Base-by-base conservation (phyloP, 108 stramenopile species). In the Cyclotella baltica region DNA sequence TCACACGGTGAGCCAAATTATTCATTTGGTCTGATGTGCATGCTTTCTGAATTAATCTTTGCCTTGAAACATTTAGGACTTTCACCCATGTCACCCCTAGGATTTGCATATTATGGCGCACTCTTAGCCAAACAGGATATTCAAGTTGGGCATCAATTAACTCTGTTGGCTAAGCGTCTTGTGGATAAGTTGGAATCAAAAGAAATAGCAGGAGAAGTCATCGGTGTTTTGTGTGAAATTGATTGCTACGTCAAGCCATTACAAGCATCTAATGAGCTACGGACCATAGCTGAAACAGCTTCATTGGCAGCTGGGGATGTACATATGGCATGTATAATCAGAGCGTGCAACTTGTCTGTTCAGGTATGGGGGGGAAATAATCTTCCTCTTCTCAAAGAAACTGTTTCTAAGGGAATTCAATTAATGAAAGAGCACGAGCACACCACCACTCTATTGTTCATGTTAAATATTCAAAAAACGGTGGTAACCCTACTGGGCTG, bases 31-130 rank as follows among this genome's bases (percentile, higher is more conserved):
- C 33, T 34, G n/a, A n/a, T n/a, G n/a, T n/a, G n/a, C n/a, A n/a
- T n/a, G n/a, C n/a, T n/a, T n/a, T n/a, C n/a, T n/a, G n/a, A n/a
- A n/a, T n/a, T n/a, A n/a, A n/a, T n/a, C n/a, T n/a, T n/a, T n/a
- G n/a, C n/a, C 34, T 16, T 61, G 31, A 1, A 3, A 18, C 34
- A 4, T 18, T 34, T 34, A 62, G 77, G 77, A 16, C 28, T 78
- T n/a, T 56, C 59, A n/a, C 55, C 71, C 10, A 13, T 53, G 4
- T 72, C 71, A 18, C 50, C 77, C 1, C 18, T 73, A 16, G 77
- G 19, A 29, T 78, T 78, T 35, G 77, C 33, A 6, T 46, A 18
- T 4, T 73, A 56, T 52, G 71, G 71, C 11, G 22, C 25, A 22
- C 46, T 72, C 28, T 55, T 72, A 13, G 53, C 51, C 16, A 52